Percentiles rank a stretch among this genome's conserved stretches.
phyloP scores from a whole-genome alignment of 306 rosid genomes.

The Betula pendula region DNA sequence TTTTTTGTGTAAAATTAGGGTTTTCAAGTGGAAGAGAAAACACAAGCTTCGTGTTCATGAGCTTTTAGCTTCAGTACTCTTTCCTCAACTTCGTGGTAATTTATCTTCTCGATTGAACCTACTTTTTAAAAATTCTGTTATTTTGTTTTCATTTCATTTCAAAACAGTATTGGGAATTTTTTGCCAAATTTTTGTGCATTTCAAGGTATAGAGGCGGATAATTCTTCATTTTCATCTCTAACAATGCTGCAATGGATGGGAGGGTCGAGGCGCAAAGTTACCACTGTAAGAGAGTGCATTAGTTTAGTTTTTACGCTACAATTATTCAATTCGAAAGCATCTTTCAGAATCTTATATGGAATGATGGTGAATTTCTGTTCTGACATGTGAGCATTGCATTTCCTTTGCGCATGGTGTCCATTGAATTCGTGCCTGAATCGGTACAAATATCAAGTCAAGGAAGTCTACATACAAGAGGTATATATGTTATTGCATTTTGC shows the following conservation, averaged over 20 bases:
- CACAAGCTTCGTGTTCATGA: background rate
- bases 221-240: no score
- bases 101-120: no score
- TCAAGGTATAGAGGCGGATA: no score
- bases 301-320: background rate
- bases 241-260: constrained; percentile 99
- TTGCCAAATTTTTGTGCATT: no score
- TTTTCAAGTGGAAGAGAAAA: background rate
- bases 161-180: background rate
- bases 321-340: constrained; percentile 18
- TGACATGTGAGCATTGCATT: constrained; percentile 32
- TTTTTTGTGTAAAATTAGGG: background rate
- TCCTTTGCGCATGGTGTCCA: constrained; percentile 40
- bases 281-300: constrained; percentile 53
- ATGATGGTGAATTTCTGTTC: constrained; percentile 26
- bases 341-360: background rate
- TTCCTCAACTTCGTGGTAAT: background rate
- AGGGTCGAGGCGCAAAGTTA: constrained; percentile 85
- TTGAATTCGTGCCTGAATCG: constrained; percentile 34
- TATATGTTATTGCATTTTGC: background rate
- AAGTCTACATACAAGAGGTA: constrained; percentile 79
- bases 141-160: background rate
- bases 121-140: background rate
- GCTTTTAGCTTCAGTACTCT: background rate
- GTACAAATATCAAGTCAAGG: constrained; percentile 59